phyloP scores from a whole-genome alignment of 192 early-diverging fungal species.

The Coemansia sp. region DNA sequence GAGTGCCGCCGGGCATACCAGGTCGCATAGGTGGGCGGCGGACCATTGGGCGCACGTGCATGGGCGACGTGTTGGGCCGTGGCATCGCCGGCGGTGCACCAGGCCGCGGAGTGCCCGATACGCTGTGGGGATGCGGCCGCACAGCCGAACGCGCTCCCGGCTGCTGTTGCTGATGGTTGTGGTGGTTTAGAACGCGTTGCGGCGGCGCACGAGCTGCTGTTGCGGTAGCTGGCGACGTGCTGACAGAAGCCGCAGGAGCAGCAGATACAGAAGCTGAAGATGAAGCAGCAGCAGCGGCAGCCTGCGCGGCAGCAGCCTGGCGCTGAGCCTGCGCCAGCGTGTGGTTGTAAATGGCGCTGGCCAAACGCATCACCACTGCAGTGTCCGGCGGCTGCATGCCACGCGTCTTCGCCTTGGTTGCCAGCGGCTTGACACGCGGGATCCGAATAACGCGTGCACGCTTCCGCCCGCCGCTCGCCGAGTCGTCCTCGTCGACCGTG shows the following conservation, averaged over 20 bases:
- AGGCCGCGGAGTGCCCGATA: conserved; percentile 1
- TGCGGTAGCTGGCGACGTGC: neutral
- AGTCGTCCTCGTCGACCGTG: conserved; percentile 6
- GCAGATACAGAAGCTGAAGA: neutral
- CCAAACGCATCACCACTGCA: conserved; percentile 39
- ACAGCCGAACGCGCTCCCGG: neutral
- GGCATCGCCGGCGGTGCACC: neutral
- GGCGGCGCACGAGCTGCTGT: neutral
- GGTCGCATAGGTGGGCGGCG: neutral
- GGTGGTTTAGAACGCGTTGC: too few relatives aligned
- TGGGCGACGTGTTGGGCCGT: neutral
- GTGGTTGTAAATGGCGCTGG: conserved; percentile 52
- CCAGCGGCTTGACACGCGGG: conserved; percentile 29
- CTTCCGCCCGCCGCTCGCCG: conserved; percentile 25
- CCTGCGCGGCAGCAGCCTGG: conserved; percentile 4
- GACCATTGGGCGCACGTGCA: neutral
- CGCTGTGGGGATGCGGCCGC: neutral
- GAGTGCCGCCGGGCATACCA: neutral
- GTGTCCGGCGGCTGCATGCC: conserved; percentile 20
- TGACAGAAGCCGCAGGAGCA: neutral
- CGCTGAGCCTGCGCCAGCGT: conserved; percentile 34
- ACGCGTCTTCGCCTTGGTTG: conserved; percentile 2
- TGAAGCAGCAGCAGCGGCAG: neutral
- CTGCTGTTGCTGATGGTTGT: too few relatives aligned
- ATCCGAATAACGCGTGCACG: conserved; percentile 40